Conservation (phyloP, 1,139 yeast species). For the Suhomyces yuchorum region DNA sequence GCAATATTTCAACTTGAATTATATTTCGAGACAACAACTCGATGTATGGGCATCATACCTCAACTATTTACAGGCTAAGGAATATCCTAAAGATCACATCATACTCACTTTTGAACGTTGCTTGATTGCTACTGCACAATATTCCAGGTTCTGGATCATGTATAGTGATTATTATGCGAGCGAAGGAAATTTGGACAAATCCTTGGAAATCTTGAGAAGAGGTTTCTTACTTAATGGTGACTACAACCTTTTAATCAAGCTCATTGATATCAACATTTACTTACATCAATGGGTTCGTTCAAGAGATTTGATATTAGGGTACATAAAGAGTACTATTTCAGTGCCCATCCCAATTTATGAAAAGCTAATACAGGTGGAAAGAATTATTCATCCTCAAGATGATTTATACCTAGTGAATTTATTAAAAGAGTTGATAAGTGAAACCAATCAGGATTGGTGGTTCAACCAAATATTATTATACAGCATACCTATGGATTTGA, state of each 20-base stretch:
- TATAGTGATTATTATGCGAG: slow-evolving; percentile 52
- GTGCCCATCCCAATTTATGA: slow-evolving; percentile 38
- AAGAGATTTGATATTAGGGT: slow-evolving; percentile 36
- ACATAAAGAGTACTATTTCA: slow-evolving; percentile 30
- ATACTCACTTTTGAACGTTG: slow-evolving; percentile 59
- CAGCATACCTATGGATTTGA: slow-evolving; percentile 13
- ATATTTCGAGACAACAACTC: slow-evolving; percentile 47
- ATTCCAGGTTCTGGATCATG: slow-evolving; percentile 63
- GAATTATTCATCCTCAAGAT: slow-evolving; percentile 26
- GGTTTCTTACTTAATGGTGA: slow-evolving; percentile 33
- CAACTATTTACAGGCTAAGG: slow-evolving; percentile 50
- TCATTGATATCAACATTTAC: slow-evolving; percentile 43
- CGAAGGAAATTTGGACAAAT: slow-evolving; percentile 30
- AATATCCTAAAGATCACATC: slow-evolving; percentile 32
- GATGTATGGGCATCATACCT: slow-evolving; percentile 64
- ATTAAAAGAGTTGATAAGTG: slow-evolving; percentile 26
- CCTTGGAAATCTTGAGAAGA: slow-evolving; percentile 39
- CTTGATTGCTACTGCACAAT: slow-evolving; percentile 51
- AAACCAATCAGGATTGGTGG: slow-evolving; percentile 29
- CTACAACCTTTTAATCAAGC: slow-evolving; percentile 31
- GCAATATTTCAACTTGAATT: slow-evolving; percentile 53
- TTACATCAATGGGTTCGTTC: slow-evolving; percentile 36
- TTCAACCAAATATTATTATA: slow-evolving; percentile 18
- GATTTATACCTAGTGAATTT: slow-evolving; percentile 29
- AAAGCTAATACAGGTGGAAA: slow-evolving; percentile 43